Evolutionary conservation across 345 rosid species (phyloP), one percentile per base, ranked within the genome.

Genomic region (Acer negundo): DNA sequence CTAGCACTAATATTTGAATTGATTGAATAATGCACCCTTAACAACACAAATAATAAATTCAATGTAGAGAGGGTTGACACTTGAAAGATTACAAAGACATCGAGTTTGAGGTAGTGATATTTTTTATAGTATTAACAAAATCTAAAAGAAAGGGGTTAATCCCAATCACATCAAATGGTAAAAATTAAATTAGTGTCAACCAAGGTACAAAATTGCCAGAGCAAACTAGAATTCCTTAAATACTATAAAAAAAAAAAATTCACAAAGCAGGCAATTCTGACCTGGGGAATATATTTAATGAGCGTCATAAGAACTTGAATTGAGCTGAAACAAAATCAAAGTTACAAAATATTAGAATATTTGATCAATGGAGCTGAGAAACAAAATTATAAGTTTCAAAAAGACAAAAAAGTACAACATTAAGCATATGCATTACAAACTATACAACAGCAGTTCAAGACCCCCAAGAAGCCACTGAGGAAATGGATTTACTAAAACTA

Each of bases 271-370:
- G 10, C 35, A 56, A 58, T 70, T 59, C 82, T 81, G 65, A 93
- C 98, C 95, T 93, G 98, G 31, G 98, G 98, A 77, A 90, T 90
- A 79, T 95, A 93, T 82, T 95, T 95, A 81, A 95, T 83, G 46
- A 83, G 82, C 10, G 98, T 92, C 97, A 95, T 95, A 61, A 78
- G 75, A 58, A 95, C 95, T 82, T 95, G 98, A 79, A 95, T 92
- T 31, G 92, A 77, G 88, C 98, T 95, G 95, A 86, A 85, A 79
- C 74, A 70, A 75, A 24, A 69, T 75, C 56, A 13, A 63, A 67
- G 40, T 15, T 13, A n/a, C 12, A 38, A 55, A 55, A 55, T 4
- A 67, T 75, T 55, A 75, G 53, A 62, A 13, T 51, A 10, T 46
- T 16, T 46, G 22, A 42, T 5, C 40, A 23, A 6, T 10, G 10